phyloP scores from a whole-genome alignment of 176 grass and related monocot genomes.

The Oryza meridionalis region DNA sequence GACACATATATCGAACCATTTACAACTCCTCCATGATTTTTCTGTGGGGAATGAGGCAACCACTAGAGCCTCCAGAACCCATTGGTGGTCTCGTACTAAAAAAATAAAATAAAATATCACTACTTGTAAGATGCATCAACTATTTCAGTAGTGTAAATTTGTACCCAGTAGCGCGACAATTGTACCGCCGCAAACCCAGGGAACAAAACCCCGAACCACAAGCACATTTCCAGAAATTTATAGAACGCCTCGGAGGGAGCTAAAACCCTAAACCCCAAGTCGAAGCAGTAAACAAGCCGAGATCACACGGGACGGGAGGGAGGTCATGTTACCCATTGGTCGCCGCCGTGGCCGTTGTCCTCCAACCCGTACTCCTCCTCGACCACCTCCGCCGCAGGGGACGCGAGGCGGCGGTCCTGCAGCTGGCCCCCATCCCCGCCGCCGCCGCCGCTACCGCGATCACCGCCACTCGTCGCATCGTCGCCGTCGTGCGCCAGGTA shows the following conservation, averaged over 20 bases:
- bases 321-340: slow-evolving; percentile 11
- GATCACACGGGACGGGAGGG: neutral
- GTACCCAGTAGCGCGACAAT: neutral
- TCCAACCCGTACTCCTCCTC: neutral
- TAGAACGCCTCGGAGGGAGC: neutral
- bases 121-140: neutral
- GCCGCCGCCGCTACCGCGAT: neutral
- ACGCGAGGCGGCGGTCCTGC: neutral
- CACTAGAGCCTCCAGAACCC: neutral
- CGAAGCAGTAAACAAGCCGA: slow-evolving; percentile 12
- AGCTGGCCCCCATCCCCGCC: neutral
- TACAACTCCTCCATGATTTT: neutral
- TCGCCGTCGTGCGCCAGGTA: slow-evolving; percentile 13
- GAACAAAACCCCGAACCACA: neutral
- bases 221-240: slow-evolving; percentile 6
- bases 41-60: neutral
- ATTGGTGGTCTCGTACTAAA: neutral
- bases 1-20: neutral
- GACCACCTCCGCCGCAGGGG: neutral
- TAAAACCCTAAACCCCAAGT: neutral
- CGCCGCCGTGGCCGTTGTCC: neutral
- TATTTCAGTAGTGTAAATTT: neutral
- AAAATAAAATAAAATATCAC: neutral
- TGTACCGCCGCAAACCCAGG: neutral
- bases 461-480: neutral